phyloP scores from a whole-genome alignment of 208 protist species.

The Trypanosoma cruzi region DNA sequence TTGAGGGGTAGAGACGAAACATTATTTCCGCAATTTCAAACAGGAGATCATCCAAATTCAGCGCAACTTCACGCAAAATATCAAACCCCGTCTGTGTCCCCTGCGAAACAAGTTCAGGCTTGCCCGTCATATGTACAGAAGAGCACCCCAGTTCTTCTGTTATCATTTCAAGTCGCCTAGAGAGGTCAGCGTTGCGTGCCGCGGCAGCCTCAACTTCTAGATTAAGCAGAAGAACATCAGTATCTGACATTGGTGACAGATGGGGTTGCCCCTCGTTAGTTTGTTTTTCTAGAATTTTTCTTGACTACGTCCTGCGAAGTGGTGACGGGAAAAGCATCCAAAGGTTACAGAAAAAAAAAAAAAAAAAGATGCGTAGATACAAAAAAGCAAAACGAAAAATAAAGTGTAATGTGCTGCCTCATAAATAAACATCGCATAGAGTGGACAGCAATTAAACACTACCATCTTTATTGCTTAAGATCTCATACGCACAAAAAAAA shows the following conservation, averaged over 20 bases:
- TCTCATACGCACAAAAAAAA: background rate
- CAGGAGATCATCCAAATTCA: slow-evolving; percentile 41
- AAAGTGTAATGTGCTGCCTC: background rate
- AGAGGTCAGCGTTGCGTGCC: slow-evolving; percentile 69
- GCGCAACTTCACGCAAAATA: slow-evolving; percentile 7
- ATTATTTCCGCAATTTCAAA: slow-evolving; percentile 40
- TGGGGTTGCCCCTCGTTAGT: background rate
- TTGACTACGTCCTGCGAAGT: background rate
- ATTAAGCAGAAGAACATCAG: slow-evolving; percentile 50
- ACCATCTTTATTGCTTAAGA: background rate
- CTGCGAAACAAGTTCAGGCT: background rate
- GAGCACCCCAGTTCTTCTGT: slow-evolving; percentile 32
- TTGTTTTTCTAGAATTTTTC: slow-evolving; percentile 7
- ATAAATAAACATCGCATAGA: background rate
- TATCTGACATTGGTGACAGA: slow-evolving; percentile 28
- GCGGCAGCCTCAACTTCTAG: slow-evolving; percentile 78
- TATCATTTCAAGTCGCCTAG: slow-evolving; percentile 39
- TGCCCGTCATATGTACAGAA: slow-evolving; percentile 1
- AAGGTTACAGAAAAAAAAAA: slow-evolving; percentile 4
- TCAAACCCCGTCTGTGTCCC: slow-evolving; percentile 27
- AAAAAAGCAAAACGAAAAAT: slow-evolving; percentile 13
- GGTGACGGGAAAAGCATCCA: background rate
- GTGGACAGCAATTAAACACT: background rate
- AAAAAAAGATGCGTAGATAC: slow-evolving; percentile 2
- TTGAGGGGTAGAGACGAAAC: slow-evolving; percentile 31